These are phyloP conservation scores for Sordaria brevicollis DNA, from an alignment of 495 filamentous ascomycete genomes.

Conservation along the genomic window DNA sequence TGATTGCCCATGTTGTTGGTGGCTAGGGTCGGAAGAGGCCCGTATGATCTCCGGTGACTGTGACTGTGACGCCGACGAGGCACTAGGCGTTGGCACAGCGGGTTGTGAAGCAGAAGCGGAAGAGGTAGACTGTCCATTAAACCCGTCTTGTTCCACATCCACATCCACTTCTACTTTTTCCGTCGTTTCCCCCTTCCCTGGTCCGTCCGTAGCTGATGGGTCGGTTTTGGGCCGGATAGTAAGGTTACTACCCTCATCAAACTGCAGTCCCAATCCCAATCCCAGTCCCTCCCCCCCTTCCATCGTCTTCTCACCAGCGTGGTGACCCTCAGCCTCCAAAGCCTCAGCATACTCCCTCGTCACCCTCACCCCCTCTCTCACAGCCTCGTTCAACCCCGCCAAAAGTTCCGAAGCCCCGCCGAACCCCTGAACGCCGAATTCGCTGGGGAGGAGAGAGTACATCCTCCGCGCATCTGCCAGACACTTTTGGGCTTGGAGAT, in stretches of 20 bases:
- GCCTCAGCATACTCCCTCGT: conserved; percentile 1
- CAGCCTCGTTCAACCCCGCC: conserved; percentile 46
- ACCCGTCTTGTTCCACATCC: not conserved
- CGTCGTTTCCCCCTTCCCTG: not conserved
- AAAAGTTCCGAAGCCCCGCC: conserved; percentile 52
- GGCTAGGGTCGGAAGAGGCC: not conserved
- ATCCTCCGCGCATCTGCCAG: conserved; percentile 59
- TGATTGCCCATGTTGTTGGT: conserved; percentile 11
- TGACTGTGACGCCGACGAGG: not conserved
- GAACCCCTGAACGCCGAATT: conserved; percentile 45
- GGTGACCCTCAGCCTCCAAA: not conserved
- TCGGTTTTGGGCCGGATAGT: not conserved
- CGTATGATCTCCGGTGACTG: not conserved
- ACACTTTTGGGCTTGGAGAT: conserved; percentile 57
- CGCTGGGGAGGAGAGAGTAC: conserved; percentile 51
- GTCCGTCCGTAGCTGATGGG: not conserved
- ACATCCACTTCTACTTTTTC: not conserved
- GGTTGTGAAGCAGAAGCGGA: too few relatives aligned
- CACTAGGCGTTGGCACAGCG: not conserved
- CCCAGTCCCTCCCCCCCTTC: conserved; percentile 22
- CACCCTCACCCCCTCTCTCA: conserved; percentile 41
- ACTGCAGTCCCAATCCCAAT: conserved; percentile 25
- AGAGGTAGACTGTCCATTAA: not conserved
- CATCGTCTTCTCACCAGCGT: conserved; percentile 19
- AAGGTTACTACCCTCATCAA: conserved; percentile 54